Evolutionary conservation across 768 basidiomycete species (phyloP), one percentile per base, ranked within the genome.

Genomic region (Macrolepiota dolichaula): DNA sequence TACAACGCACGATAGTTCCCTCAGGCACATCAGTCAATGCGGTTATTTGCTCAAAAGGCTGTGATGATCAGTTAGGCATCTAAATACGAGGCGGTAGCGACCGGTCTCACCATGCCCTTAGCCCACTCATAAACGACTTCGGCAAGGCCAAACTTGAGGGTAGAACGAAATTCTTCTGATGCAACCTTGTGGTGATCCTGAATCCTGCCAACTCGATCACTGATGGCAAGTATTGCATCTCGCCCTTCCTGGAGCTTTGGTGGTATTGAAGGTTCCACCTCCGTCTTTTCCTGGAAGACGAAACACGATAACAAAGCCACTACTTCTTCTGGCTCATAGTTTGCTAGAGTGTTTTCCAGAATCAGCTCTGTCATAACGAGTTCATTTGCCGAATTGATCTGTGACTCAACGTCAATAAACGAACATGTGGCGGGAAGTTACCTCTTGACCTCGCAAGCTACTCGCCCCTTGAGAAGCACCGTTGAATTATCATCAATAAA

Each of bases 81-180:
- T 3, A 25, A n/a, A 51, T 38, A 19, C 19, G 22, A 49, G 44
- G 24, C 25, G 29, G 10, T 38, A 17, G 22, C 13, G 2, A 54
- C 63, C 29, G 9, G 7, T 24, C 86, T 66, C 67, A 96, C 96
- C 96, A 96, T 98, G 57, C 97, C 97, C 72, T 91, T 94, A 0
- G 97, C 96, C 97, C 97, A 99, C 73, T 98, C 97, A 70, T 98
- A 98, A 6, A 98, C 97, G 1, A 96, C 97, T 70, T 99, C 96
- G 9, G 93, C 85, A 24, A 99, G 77, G 6, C 97, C 97, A 63
- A 91, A 90, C 72, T 97, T 98, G 66, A 96, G 84, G 61, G 79
- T 85, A 51, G 85, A 82, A 56, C 87, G 85, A 70, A 91, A 92
- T 61, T 87, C 92, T 66, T 91, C 91, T 29, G 83, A 85, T 53